phyloP scores from a whole-genome alignment of 163 green algal genomes.

The Scenedesmus sp. region DNA sequence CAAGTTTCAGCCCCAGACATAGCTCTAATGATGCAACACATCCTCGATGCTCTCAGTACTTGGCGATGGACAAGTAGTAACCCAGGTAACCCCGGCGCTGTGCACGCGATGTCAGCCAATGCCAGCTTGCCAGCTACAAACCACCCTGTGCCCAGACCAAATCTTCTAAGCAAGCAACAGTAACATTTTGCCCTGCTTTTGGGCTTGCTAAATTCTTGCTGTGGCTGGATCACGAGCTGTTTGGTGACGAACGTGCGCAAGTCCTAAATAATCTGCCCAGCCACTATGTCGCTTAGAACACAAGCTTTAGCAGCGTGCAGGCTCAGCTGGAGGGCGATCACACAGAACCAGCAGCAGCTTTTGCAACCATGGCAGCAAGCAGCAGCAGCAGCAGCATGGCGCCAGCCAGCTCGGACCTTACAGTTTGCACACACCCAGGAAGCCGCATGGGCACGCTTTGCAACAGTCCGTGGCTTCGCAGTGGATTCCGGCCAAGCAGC shows the following conservation, averaged over 20 bases:
- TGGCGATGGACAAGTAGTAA: no score
- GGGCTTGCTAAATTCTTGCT: not conserved
- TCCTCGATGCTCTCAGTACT: no score
- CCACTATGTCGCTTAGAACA: not conserved
- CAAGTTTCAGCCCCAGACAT: no score
- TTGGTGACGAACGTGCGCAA: not conserved
- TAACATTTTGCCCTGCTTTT: not conserved
- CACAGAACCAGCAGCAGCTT: not conserved
- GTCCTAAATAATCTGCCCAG: not conserved
- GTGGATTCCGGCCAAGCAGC: slow-evolving; percentile 8
- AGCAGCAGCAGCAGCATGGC: slow-evolving; percentile 10
- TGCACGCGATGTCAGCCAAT: no score
- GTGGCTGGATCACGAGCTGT: not conserved
- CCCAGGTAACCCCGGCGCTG: no score
- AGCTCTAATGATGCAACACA: no score
- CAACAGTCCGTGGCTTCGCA: slow-evolving; percentile 31
- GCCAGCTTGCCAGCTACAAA: no score
- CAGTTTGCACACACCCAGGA: not conserved
- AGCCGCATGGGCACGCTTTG: not conserved
- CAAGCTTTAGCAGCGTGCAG: not conserved
- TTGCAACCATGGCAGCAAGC: not conserved
- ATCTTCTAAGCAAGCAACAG: no score
- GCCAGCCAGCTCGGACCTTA: not conserved
- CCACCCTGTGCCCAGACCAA: no score
- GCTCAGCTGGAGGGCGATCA: not conserved